Evolutionary conservation across 1,139 yeast genomes (phyloP).

Genomic region (Zygosaccharomyces pseudobailii): DNA sequence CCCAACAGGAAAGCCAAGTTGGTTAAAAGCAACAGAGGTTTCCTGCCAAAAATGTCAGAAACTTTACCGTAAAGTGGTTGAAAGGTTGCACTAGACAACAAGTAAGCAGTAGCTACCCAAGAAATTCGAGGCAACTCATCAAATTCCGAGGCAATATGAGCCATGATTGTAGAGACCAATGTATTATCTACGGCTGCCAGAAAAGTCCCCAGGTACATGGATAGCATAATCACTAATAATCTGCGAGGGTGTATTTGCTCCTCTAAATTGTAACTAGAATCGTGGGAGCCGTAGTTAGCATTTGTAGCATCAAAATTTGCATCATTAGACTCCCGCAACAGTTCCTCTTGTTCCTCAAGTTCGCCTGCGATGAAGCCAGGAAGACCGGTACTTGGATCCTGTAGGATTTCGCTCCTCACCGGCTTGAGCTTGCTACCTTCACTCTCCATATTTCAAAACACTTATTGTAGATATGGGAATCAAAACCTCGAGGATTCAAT

Average conservation of each 20-base stretch:
- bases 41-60: conserved; percentile 83
- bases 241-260: conserved; percentile 8
- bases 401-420: conserved; percentile 10
- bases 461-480: too few species aligned
- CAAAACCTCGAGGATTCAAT: too few species aligned
- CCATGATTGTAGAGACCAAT: conserved; percentile 54
- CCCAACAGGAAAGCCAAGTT: conserved; percentile 50
- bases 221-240: conserved; percentile 30
- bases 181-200: conserved; percentile 62
- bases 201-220: conserved; percentile 47
- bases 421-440: background rate
- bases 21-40: conserved; percentile 46
- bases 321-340: conserved; percentile 5
- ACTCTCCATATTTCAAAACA: too few species aligned
- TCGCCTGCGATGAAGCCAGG: conserved; percentile 34
- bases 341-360: conserved; percentile 26
- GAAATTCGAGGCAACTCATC: conserved; percentile 49
- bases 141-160: conserved; percentile 60
- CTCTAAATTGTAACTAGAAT: background rate
- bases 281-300: conserved; percentile 4
- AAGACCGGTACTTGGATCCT: conserved; percentile 27
- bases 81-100: conserved; percentile 57
- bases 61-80: conserved; percentile 83
- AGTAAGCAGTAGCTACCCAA: conserved; percentile 59
- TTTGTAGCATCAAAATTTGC: background rate